Conservation (phyloP, 2,329 filamentous ascomycete species). For the Aspergillus proliferans region DNA sequence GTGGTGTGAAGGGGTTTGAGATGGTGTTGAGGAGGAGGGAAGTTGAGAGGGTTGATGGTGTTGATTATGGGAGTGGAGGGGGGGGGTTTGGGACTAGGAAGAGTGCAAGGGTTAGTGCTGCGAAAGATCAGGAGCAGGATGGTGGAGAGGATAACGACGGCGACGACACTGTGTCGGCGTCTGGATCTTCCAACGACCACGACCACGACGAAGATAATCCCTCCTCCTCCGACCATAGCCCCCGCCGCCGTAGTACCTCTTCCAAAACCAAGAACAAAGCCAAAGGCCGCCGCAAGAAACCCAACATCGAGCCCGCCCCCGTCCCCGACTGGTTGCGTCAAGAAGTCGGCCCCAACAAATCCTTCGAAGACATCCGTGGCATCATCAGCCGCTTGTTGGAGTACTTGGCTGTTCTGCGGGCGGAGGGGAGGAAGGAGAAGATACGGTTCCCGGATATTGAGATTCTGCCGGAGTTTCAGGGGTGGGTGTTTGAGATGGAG, state of each 20-base stretch:
- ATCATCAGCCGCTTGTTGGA: conserved; percentile 20
- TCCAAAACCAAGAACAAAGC: background rate
- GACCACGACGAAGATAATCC: background rate
- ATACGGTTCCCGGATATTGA: conserved; percentile 35
- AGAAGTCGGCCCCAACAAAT: conserved; percentile 17
- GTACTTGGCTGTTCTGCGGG: background rate
- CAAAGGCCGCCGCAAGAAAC: conserved; percentile 13
- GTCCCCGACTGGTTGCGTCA: conserved; percentile 29
- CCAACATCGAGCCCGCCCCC: conserved; percentile 22
- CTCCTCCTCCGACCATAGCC: background rate
- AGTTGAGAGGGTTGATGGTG: conserved; percentile 8
- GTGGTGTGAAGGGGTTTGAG: conserved; percentile 54
- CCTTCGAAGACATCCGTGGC: conserved; percentile 24
- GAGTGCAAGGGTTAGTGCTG: background rate
- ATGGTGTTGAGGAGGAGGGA: conserved; percentile 61
- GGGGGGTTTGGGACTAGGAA: background rate
- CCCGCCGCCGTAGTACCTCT: too few species aligned
- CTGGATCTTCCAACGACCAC: background rate
- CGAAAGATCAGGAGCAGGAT: background rate
- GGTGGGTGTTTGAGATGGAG: conserved; percentile 7
- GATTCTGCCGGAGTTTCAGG: conserved; percentile 30
- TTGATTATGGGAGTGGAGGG: background rate
- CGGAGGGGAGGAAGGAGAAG: conserved; percentile 4
- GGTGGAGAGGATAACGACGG: background rate
- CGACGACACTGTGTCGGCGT: background rate